phyloP scores from a whole-genome alignment of 768 basidiomycete species.

The Lactarius tabidus region DNA sequence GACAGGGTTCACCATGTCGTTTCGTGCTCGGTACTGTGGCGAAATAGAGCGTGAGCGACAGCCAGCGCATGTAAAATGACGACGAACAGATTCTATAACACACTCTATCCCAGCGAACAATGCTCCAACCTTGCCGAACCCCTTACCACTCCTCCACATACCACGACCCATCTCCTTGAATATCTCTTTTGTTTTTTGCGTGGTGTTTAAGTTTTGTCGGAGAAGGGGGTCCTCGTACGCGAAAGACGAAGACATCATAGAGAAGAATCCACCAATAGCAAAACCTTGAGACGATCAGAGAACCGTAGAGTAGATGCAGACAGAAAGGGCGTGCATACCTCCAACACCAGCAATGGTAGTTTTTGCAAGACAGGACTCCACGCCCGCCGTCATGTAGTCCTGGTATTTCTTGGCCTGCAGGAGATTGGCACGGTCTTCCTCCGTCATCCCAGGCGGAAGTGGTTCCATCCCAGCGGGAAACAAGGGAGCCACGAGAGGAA shows the following conservation, averaged over 20 bases:
- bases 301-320: neutral
- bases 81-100: conserved; percentile 85
- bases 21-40: conserved; percentile 86
- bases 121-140: conserved; percentile 92
- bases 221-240: conserved; percentile 91
- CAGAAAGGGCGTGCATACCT: conserved; percentile 51
- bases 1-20: conserved; percentile 90
- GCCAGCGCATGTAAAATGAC: neutral
- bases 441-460: conserved; percentile 75
- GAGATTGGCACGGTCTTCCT: conserved; percentile 68
- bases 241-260: conserved; percentile 93
- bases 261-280: conserved; percentile 91
- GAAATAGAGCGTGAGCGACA: neutral
- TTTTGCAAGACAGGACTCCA: conserved; percentile 87
- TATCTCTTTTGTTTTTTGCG: conserved; percentile 78
- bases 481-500: conserved; percentile 58
- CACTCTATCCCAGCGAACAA: conserved; percentile 95
- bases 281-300: conserved; percentile 55
- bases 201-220: conserved; percentile 55
- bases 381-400: conserved; percentile 59
- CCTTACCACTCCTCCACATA: conserved; percentile 87
- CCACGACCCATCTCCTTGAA: conserved; percentile 93
- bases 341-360: conserved; percentile 74
- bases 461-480: conserved; percentile 86
- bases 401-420: conserved; percentile 77